Base-by-base conservation (phyloP, 495 filamentous ascomycete species). In the Trichoderma virens region DNA sequence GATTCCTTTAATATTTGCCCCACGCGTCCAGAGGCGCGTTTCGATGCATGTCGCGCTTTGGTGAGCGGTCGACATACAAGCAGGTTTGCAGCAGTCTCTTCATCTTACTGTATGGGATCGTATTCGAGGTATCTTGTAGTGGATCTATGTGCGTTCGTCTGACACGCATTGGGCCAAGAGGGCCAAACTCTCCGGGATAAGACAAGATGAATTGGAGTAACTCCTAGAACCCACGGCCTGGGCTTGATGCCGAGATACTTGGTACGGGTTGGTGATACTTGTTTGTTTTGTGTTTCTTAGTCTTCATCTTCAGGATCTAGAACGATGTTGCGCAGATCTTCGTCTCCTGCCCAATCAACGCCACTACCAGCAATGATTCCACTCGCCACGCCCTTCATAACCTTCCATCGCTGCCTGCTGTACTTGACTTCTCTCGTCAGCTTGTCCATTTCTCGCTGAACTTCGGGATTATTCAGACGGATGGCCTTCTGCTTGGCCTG, bases 301-400 rank as follows among this genome's bases (percentile, higher is more conserved):
- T 61, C 62, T 16, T 62, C 83, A 51, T 84, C 82, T 66, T 88
- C 86, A 63, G 85, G 82, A 73, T 93, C 90, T 63, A 96, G 78
- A 25, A 96, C 92, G 65, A 94, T 77, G 59, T 83, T 85, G 65
- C 85, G 76, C 63, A 96, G 78, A 62, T 77, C 79, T 45, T 85
- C 82, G 73, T 96, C 85, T 59, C 84, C 78, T 25, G 83, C 85
- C 92, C 92, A 97, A 67, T 96, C 84, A 38, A 94, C 75, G 51
- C 92, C 92, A 72, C 92, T 96, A 7, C 88, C 90, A 27, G 88
- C 90, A 35, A 97, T 82, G 41, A 90, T 80, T 4, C 85, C 90
- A 63, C 86, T 88, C 14, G 87, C 80, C 30, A 90, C 82, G 43
- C 82, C 87, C 74, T 93, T 92, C 76, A 93, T 84, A 41, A 85